These are phyloP conservation scores for Lichtheimia corymbifera DNA, from an alignment of 371 early-diverging fungal species.

Conservation along the genomic window DNA sequence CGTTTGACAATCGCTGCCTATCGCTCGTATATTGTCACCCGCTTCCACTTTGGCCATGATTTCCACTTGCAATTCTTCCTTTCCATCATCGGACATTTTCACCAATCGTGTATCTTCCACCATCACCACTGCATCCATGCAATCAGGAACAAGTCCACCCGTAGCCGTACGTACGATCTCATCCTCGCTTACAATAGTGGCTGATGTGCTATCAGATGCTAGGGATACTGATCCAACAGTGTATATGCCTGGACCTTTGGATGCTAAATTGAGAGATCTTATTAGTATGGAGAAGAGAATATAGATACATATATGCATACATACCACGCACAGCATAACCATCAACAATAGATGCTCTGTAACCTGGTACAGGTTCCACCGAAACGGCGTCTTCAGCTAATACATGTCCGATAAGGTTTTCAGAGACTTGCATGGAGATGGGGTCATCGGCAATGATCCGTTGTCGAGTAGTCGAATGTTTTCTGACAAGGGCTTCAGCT, in stretches of 20 bases:
- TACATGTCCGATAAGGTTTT: conserved; percentile 61
- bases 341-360: conserved; percentile 87
- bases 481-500: conserved; percentile 62
- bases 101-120: conserved; percentile 85
- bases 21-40: conserved; percentile 76
- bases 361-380: conserved; percentile 80
- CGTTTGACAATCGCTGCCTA: conserved; percentile 72
- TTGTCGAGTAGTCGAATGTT: conserved; percentile 32
- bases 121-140: conserved; percentile 90
- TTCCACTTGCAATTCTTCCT: conserved; percentile 63
- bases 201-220: conserved; percentile 48
- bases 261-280: conserved; percentile 33
- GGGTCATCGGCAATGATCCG: conserved; percentile 13
- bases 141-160: conserved; percentile 83
- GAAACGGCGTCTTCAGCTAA: conserved; percentile 79
- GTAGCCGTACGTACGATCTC: conserved; percentile 82
- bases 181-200: conserved; percentile 29
- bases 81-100: conserved; percentile 53
- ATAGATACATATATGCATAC: background rate
- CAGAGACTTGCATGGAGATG: conserved; percentile 43
- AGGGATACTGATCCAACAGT: conserved; percentile 63
- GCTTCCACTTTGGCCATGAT: conserved; percentile 34
- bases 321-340: conserved; percentile 90
- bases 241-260: conserved; percentile 81
- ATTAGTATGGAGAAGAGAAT: background rate